Percentiles rank a stretch among this genome's conserved stretches.
Evolutionary conservation across 2,329 filamentous ascomycete species (phyloP).

Genomic region (Ophiocordyceps sinensis): DNA sequence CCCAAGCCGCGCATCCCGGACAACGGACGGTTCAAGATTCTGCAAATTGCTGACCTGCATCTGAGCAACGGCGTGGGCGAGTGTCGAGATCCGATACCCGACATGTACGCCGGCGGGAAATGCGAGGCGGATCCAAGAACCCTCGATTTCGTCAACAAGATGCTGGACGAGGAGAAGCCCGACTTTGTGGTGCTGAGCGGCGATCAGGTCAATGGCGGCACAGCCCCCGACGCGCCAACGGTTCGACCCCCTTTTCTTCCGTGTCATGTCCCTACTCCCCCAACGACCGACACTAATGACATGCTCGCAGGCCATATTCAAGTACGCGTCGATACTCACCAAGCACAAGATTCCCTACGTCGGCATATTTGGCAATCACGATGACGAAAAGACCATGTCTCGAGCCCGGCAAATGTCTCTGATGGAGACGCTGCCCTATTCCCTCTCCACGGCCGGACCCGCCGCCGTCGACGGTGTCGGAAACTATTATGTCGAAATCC

Average conservation of each 20-base stretch:
- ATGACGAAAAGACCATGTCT: slow-evolving; percentile 74
- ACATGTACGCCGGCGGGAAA: slow-evolving; percentile 53
- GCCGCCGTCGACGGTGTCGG: slow-evolving; percentile 77
- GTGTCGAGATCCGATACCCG: slow-evolving; percentile 77
- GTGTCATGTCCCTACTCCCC: neutral
- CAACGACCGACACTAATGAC: slow-evolving; percentile 5
- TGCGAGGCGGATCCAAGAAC: slow-evolving; percentile 90
- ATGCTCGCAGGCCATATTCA: slow-evolving; percentile 61
- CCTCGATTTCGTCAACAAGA: slow-evolving; percentile 68
- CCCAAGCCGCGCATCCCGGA: slow-evolving; percentile 66
- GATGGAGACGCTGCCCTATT: slow-evolving; percentile 77
- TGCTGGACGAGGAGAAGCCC: slow-evolving; percentile 86
- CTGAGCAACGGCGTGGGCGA: slow-evolving; percentile 75
- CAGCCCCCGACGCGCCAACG: slow-evolving; percentile 78
- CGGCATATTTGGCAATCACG: slow-evolving; percentile 93
- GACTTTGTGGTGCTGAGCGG: slow-evolving; percentile 85
- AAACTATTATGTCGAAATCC: slow-evolving; percentile 86
- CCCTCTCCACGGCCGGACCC: slow-evolving; percentile 71
- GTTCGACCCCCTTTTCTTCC: slow-evolving; percentile 28
- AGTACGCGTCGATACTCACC: slow-evolving; percentile 72
- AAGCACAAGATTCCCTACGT: slow-evolving; percentile 84
- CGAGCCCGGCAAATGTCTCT: slow-evolving; percentile 72
- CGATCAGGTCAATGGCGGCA: slow-evolving; percentile 91
- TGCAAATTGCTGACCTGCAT: slow-evolving; percentile 92
- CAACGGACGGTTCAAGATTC: slow-evolving; percentile 91